Base-by-base conservation (phyloP, 176 grass and related monocot genomes). In the Triticum aestivum region DNA sequence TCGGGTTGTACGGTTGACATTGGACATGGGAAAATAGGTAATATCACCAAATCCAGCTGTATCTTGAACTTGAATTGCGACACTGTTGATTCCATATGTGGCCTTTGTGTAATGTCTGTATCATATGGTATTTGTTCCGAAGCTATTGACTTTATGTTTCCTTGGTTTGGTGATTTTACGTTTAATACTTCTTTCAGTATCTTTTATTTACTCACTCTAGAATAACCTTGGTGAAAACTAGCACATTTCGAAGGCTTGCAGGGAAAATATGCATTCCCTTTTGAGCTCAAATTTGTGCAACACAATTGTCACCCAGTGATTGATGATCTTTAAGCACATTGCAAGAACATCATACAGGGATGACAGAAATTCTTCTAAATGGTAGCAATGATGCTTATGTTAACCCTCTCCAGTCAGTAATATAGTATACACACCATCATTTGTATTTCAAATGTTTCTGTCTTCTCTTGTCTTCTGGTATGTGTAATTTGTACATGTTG, bases 21-120 rank as follows among this genome's bases (percentile, higher is more conserved):
- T 82, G 97, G 92, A 3, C 97, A 99, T 81, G 94, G 97, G 13
- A 99, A 99, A 89, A 99, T 99, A 84, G 94, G 94, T 97, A 99
- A 83, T 66, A 29, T 80, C 69, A 29, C 32, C 21, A 73, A 65
- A 58, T 44, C 44, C 30, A 64, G 30, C 54, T 65, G 21, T 61
- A 45, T 51, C 17, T 42, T 45, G 32, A 20, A 39, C 42, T 78
- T 34, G 35, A 5, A 27, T 85, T 82, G 24, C 2, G 34, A 2
- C 58, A 62, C 70, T 75, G 44, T 69, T 76, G 56, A 77, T 63
- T 76, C n/a, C 35, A 49, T 13, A 45, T 24, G 7, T 82, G 30
- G 10, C 6, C 78, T 76, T 82, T 70, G 29, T 86, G 30, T 37
- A 5, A 65, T 77, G 20, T 42, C 1, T 62, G 8, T 42, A 42